Evolutionary conservation across 2,329 filamentous ascomycete species (phyloP).

Genomic region (Claviceps purpurea): DNA sequence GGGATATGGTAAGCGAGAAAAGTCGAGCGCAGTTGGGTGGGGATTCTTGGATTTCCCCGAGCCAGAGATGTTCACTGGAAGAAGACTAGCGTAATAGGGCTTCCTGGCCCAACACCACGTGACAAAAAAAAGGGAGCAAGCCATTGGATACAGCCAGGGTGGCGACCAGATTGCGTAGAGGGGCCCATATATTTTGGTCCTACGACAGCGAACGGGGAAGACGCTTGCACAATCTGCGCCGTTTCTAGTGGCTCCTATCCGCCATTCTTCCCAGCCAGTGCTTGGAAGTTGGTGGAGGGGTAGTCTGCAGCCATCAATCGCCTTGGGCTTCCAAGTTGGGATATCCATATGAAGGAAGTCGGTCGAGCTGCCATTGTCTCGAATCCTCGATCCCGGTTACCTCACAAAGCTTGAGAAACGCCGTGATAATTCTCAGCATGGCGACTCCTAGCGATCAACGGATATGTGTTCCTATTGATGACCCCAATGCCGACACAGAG

Average conservation of each 20-base stretch:
- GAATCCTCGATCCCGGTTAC: background rate
- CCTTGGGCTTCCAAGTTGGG: background rate
- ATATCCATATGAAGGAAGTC: too few species aligned
- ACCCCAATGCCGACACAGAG: constrained; percentile 96
- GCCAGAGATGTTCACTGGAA: constrained; percentile 23
- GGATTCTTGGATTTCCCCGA: constrained; percentile 20
- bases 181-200: constrained; percentile 2
- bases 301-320: background rate
- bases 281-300: background rate
- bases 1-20: constrained; percentile 34
- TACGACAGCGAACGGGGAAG: constrained; percentile 6
- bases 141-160: constrained; percentile 10
- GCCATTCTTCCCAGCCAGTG: background rate
- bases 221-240: constrained; percentile 5
- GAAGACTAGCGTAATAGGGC: constrained; percentile 25
- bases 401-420: background rate
- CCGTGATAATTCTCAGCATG: constrained; percentile 27
- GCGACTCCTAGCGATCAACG: constrained; percentile 49
- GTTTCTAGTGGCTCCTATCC: background rate
- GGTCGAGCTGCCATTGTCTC: background rate
- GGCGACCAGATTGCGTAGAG: background rate
- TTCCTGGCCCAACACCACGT: constrained; percentile 24
- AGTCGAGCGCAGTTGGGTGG: constrained; percentile 30
- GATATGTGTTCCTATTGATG: constrained; percentile 73
- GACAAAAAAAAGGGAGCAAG: constrained; percentile 9